Evolutionary conservation across 768 basidiomycete species (phyloP).

Genomic region (Pleurotus sapidus): DNA sequence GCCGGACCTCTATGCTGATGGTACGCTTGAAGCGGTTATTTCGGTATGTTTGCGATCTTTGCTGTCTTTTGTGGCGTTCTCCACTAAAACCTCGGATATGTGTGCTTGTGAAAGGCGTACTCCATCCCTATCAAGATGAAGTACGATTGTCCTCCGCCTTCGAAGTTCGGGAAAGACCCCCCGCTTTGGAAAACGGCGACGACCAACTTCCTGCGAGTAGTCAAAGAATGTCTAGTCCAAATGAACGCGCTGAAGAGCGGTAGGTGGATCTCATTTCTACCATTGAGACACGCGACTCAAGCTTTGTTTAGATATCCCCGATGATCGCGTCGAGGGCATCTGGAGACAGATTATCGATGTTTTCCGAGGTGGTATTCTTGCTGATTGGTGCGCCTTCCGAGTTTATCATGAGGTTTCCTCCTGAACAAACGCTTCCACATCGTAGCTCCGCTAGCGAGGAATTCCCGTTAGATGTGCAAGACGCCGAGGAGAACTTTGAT

Average conservation of each 20-base stretch:
- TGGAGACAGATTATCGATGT: conserved; percentile 85
- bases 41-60: not conserved
- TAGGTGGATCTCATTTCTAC: conserved; percentile 20
- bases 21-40: conserved; percentile 75
- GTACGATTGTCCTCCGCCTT: conserved; percentile 90
- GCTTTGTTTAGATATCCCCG: conserved; percentile 43
- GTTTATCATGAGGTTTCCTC: not conserved
- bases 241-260: conserved; percentile 50
- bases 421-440: not conserved
- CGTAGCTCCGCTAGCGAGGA: conserved; percentile 54
- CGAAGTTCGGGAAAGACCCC: conserved; percentile 80
- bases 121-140: conserved; percentile 91
- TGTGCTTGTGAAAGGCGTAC: conserved; percentile 55
- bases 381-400: conserved; percentile 67
- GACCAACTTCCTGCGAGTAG: conserved; percentile 67
- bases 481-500: conserved; percentile 84
- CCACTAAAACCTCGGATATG: not conserved
- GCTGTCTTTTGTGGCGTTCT: not conserved
- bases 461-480: conserved; percentile 64
- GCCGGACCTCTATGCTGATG: conserved; percentile 68
- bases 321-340: conserved; percentile 71
- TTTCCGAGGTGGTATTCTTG: conserved; percentile 76
- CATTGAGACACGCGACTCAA: not conserved
- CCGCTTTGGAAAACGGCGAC: conserved; percentile 98
- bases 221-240: conserved; percentile 60